These are phyloP conservation scores for Penicillium robsamsonii DNA, from an alignment of 495 filamentous ascomycete species.

Conservation along the genomic window DNA sequence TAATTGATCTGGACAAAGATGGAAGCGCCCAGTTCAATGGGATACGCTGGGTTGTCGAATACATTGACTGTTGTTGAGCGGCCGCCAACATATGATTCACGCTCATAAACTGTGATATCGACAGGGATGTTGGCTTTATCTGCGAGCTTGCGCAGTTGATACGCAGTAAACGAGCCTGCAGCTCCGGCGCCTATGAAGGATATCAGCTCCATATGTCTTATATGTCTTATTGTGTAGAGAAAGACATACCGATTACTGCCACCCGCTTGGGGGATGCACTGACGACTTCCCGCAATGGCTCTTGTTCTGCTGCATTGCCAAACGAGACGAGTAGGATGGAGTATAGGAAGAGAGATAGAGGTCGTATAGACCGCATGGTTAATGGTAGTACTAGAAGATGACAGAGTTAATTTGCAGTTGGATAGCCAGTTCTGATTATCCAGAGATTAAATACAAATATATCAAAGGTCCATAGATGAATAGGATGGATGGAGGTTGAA, in stretches of 20 bases:
- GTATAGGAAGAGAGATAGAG: conserved; percentile 5
- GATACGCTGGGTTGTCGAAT: conserved; percentile 63
- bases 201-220: conserved; percentile 4
- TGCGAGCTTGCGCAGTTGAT: conserved; percentile 72
- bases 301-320: conserved; percentile 28
- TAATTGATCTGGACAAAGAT: conserved; percentile 89
- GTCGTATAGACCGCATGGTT: not conserved
- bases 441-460: not conserved
- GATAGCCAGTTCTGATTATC: not conserved
- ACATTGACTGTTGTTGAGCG: conserved; percentile 86
- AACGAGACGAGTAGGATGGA: conserved; percentile 17
- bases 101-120: conserved; percentile 88
- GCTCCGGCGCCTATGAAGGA: conserved; percentile 76
- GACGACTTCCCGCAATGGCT: conserved; percentile 21
- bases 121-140: conserved; percentile 49
- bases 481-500: not conserved
- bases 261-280: conserved; percentile 36
- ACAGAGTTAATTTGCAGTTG: not conserved
- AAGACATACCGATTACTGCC: conserved; percentile 46
- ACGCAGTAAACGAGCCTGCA: conserved; percentile 83
- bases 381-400: not conserved
- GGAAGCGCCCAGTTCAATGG: conserved; percentile 84
- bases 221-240: not conserved
- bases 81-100: conserved; percentile 75
- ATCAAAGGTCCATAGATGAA: not conserved